Base-by-base conservation (phyloP, 2,329 filamentous ascomycete genomes). In the Huntiella decipiens region DNA sequence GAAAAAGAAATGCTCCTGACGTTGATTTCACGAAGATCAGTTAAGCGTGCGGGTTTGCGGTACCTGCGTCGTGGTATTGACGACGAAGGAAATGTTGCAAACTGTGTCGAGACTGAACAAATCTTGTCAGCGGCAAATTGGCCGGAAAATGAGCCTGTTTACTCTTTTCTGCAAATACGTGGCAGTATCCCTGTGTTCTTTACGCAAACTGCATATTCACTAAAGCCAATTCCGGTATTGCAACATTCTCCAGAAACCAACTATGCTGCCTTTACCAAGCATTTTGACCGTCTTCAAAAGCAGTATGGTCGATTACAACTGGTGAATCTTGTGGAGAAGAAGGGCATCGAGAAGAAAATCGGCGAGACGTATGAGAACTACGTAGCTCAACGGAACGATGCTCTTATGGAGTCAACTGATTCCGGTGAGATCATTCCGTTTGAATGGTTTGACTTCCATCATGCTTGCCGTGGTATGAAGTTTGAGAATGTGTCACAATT, bases 361-460 rank as follows among this genome's bases (percentile, higher is more conserved):
- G 91, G 87, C 3, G 71, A 79, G 45, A 70, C 78, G 33, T 98
- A 85, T 56, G 73, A 92, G 55, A 68, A 72, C 43, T 76, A 77
- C 48, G 70, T 82, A 1, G 64, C 74, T 42, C 61, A 66, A 17
- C 65, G 88, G 45, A 93, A 91, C 52, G 68, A 78, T 5, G 41
- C 36, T 13, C 33, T 19, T 3, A 32, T 32, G 13, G 40, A 12
- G 4, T 34, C 13, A 4, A 11, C 28, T 6, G 40, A 43, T 10
- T 34, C 33, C 13, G 40, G 40, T 4, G 28, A 49, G 15, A 34
- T 41, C 2, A 55, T 59, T 5, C 70, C 67, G 0, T 92, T 93
- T 56, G 84, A 94, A 57, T 98, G 91, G 91, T 98, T 96, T 55
- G 91, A 98, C 57, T 98, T 98, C 55, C 91, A 96, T 59, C 71